phyloP scores from a whole-genome alignment of 345 rosid genomes.

The Tarenaya hassleriana region DNA sequence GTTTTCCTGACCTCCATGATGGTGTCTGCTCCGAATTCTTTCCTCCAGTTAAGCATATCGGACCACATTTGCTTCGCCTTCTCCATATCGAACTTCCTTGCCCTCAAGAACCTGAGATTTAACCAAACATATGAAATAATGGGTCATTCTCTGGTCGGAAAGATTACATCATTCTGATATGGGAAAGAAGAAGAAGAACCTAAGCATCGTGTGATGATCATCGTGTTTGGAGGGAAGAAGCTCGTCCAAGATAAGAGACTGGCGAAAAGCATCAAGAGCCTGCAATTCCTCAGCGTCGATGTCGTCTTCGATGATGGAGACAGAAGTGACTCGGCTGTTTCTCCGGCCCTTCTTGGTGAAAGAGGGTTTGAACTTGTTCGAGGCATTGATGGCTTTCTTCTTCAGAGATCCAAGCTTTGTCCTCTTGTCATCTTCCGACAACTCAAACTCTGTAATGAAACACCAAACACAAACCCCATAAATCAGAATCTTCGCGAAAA shows the following conservation, averaged over 20 bases:
- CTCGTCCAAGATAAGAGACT: constrained; percentile 73
- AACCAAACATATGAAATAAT: too few relatives aligned
- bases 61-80: constrained; percentile 91
- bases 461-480: neutral
- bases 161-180: neutral
- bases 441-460: constrained; percentile 37
- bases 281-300: constrained; percentile 67
- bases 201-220: constrained; percentile 62
- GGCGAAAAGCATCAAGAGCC: constrained; percentile 87
- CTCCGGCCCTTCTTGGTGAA: constrained; percentile 54
- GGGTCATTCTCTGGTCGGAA: neutral
- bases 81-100: constrained; percentile 79
- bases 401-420: constrained; percentile 62
- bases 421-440: constrained; percentile 65
- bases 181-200: neutral
- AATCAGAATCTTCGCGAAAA: constrained; percentile 11
- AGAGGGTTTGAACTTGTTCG: constrained; percentile 69
- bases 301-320: constrained; percentile 51
- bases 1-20: constrained; percentile 48
- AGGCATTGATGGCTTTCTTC: constrained; percentile 77
- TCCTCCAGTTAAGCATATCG: constrained; percentile 86
- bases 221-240: constrained; percentile 70
- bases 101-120: constrained; percentile 47
- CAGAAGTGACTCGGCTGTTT: constrained; percentile 64
- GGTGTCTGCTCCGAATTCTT: constrained; percentile 66